Base-by-base conservation (phyloP, 208 protist genomes). In the Trypanosoma boissoni region DNA sequence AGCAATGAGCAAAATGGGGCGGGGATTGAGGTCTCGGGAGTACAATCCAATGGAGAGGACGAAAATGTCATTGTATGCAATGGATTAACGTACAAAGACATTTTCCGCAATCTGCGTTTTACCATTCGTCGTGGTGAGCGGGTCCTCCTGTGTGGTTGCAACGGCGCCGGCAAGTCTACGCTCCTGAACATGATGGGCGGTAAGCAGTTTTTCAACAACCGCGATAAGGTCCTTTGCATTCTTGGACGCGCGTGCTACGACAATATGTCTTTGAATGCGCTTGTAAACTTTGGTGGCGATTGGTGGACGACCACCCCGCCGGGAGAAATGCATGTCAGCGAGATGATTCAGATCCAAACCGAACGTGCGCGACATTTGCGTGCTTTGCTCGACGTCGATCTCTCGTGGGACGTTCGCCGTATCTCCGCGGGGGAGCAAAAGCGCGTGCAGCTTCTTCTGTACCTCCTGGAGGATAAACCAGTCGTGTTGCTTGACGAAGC, bases 111-210 rank as follows among this genome's bases (percentile, higher is more conserved):
- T 36, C 57, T 90, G 61, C 58, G 56, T 8, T 88, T 93, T 56
- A 64, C 53, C 51, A 54, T 93, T 1, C 68, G 57, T 49, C 67
- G 69, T 14, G 87, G 83, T 14, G 74, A 80, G 37, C 87, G 87
- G 20, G 69, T 83, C 36, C 61, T 97, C 31, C 58, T 99, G n/a
- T 90, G 95, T 32, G 97, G 96, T 39, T 82, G 84, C 50, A 99
- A 99, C 80, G 97, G 96, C 29, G 52, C 83, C 6, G 96, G 96
- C 45, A 98, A 98, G 64, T 88, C 80, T 16, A 97, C 94, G 14
- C 75, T 98, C 28, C 78, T 98, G 39, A 95, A 92, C 54, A 91
- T 98, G 54, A 62, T 98, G 14, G 85, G 78, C 14, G 92, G 92
- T 20, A 91, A 94, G 46, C 74, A 92, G 31, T 90, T 88, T 41